Evolutionary conservation across 495 filamentous ascomycete genomes (phyloP), one percentile per base, ranked within the genome.

Genomic region (Penicillium silybi): DNA sequence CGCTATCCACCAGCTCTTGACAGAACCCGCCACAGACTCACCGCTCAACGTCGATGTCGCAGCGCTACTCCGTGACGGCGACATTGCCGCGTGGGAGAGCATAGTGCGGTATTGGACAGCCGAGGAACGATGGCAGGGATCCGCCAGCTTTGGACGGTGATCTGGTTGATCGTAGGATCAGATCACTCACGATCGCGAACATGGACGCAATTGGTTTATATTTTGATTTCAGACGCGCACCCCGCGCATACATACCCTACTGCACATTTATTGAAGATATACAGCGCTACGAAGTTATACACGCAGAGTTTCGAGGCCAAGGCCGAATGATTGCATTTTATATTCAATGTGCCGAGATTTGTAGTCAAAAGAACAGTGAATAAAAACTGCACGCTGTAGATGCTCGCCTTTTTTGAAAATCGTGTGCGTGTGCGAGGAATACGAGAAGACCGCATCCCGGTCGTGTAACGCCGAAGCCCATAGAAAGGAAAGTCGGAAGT

Each of bases 21-120:
- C 76, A 38, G 81, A 84, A 53, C 90, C 92, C 11, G 85, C 83
- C 48, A 78, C 86, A 34, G 90, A 96, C 56, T 87, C 82, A 56
- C 93, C 93, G 54, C 71, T 97, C 44, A 95, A 96, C 71, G 80
- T 96, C 9, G 93, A 98, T 69, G 80, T 95, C 3, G 92, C 91
- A 45, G 79, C 81, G 52, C 67, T 98, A 56, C 46, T 95, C 50
- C 76, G 91, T 56, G 75, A 76, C 44, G 90, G 88, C 15, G 93
- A 98, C 74, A 53, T 66, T 6, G 73, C 91, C 3, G 93, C 81
- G 0, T 90, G 88, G 61, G 82, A 95, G 66, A 78, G 83, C 41
- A 66, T 97, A 66, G 88, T 97, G 34, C 80, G 95, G 73, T 87
- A 84, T 62, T 96, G 84, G 81, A 87, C 81, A 26, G 72, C 66